Evolutionary conservation across 2,329 filamentous ascomycete species (phyloP), one percentile per base, ranked within the genome.

Genomic region (Alternaria sp.): DNA sequence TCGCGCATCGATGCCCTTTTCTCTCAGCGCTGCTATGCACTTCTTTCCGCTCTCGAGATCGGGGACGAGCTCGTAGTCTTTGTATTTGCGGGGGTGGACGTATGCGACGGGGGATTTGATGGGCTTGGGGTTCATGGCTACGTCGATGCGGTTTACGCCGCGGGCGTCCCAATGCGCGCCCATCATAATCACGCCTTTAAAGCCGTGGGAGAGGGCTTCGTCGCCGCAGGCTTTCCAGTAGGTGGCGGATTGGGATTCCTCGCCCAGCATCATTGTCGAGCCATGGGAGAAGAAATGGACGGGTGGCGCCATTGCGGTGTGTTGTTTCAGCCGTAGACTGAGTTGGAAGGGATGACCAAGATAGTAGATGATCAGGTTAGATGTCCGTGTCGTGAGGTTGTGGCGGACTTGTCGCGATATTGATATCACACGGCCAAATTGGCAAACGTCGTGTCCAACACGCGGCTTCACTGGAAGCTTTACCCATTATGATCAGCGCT

Each of bases 241-340:
- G 19, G 83, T 82, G 11, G 88, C 88, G 1, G 88, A 89, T 3
- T 81, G 76, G 13, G 85, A 87, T 69, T 89, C 85, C 72, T 91
- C 89, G 36, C 88, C 89, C 13, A 91, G 80, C 89, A 91, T 91
- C 88, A 90, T 90, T 43, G 89, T 91, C 13, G 88, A 90, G 72
- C 89, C 89, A 84, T 91, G 89, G 3, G 88, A 90, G 78, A 91
- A 91, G 79, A 90, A 87, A 73, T 90, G 86, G 0, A 90, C 87
- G 2, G 88, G 88, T 6, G 87, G 85, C 11, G 62, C 51, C 73
- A 77, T 77, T 6, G 15, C 23, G 9, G 26, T 40, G 17, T 59
- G 30, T 19, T 55, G 19, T 49, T 26, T 15, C 40, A 12, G 19
- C 10, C 8, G 44, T 6, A 50, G 15, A 19, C 11, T 23, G 8